Base-by-base conservation (phyloP, 352 stramenopile genomes). In the Aphanomyces euteiches region DNA sequence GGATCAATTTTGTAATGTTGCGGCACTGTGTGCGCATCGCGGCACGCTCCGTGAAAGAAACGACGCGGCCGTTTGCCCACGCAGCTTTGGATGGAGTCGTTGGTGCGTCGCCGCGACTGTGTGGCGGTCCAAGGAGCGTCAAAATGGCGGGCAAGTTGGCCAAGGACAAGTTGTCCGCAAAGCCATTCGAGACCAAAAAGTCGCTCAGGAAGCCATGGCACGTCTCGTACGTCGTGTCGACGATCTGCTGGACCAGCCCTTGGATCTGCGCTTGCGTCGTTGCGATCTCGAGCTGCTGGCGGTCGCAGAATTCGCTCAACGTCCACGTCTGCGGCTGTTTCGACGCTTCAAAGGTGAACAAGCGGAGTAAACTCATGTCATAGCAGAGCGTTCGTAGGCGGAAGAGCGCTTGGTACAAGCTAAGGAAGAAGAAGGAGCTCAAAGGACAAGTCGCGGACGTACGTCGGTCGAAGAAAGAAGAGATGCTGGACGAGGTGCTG, bases 31-130 rank as follows among this genome's bases (percentile, higher is more conserved):
- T 92, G 13, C 89, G 85, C 77, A 98, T 91, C 0, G 86, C 91
- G 5, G 93, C 92, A 3, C 92, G 82, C 64, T 98, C 93, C n/a
- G 95, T 98, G 73, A 98, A 98, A 3, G 90, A 97, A 88, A 98
- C 97, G 39, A 37, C 38, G 2, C 47, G 43, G 48, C 64, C 64
- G 54, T 70, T 70, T 10, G 19, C 34, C 64, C 64, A 70, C 37
- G 39, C 53, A 28, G 63, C 63, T 34, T 69, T 69, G 19, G 47
- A 38, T 19, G 19, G 15, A 28, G 41, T 28, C 47, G 60, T 61
- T 12, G 7, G 57, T 10, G 39, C 64, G n/a, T 63, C 63, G 13
- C 59, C 63, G 34, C 13, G 5, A 36, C 12, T 12, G 7, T 47
- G n/a, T 10, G n/a, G 15, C 39, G 39, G 47, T 15, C 43, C 40